Evolutionary conservation across 352 stramenopile genomes (phyloP).

Genomic region (Globisporangium radiosum): DNA sequence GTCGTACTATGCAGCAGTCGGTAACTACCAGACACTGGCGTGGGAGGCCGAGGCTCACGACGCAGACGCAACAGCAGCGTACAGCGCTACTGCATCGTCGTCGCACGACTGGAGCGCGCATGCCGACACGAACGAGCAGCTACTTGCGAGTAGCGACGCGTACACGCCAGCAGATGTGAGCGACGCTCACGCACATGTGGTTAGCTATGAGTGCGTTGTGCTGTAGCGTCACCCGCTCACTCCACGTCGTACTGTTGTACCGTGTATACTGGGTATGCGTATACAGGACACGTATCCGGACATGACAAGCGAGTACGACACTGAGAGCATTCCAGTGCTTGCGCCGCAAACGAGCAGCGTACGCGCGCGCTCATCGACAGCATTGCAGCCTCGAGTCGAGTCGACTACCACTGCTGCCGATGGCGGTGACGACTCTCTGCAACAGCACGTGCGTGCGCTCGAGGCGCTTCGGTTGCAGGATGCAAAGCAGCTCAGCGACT

Average conservation of each 20-base stretch:
- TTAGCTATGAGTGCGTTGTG: too few relatives aligned
- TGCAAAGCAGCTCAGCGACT: slow-evolving; percentile 15
- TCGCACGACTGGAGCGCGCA: not conserved
- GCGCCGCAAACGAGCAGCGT: not conserved
- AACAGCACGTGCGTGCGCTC: slow-evolving; percentile 22
- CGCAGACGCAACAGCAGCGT: not conserved
- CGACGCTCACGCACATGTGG: not conserved
- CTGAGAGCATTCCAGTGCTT: slow-evolving; percentile 1
- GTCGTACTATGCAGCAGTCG: slow-evolving; percentile 7
- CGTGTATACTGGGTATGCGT: not conserved
- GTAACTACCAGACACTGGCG: slow-evolving; percentile 9
- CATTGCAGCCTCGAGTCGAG: not conserved
- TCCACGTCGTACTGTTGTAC: not conserved
- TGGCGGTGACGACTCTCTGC: slow-evolving; percentile 3
- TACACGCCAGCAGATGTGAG: slow-evolving; percentile 9
- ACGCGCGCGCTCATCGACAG: slow-evolving; percentile 2
- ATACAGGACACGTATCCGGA: not conserved
- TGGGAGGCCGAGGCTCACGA: slow-evolving; percentile 7
- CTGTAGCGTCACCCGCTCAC: too few relatives aligned
- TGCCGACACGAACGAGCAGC: not conserved
- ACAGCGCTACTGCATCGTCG: not conserved
- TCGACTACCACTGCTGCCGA: not conserved
- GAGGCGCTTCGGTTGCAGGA: slow-evolving; percentile 27
- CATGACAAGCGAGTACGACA: slow-evolving; percentile 10
- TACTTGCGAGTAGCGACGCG: slow-evolving; percentile 1